These are phyloP conservation scores for Lasiodiplodia theobromae DNA, from an alignment of 2,329 filamentous ascomycete genomes.

Conservation along the genomic window DNA sequence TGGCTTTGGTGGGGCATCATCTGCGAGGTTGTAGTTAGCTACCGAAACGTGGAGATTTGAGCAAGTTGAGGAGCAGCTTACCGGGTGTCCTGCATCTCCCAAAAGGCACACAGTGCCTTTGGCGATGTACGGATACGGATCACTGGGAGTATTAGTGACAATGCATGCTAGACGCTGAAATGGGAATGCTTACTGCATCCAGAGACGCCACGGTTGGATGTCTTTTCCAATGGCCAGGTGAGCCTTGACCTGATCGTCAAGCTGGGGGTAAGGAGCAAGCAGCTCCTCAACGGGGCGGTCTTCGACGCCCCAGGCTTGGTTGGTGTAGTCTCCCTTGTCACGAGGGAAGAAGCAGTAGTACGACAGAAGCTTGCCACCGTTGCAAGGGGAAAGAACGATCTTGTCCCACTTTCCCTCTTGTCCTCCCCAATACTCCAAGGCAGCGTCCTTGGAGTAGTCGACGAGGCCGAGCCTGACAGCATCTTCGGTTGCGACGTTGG, in stretches of 20 bases:
- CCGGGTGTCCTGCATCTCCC: conserved; percentile 63
- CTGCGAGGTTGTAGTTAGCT: conserved; percentile 14
- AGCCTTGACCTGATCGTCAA: conserved; percentile 64
- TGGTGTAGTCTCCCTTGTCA: conserved; percentile 61
- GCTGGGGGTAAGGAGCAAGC: conserved; percentile 64
- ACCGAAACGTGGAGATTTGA: neutral
- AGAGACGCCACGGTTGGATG: conserved; percentile 71
- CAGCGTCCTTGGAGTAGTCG: conserved; percentile 67
- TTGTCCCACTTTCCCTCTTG: conserved; percentile 69
- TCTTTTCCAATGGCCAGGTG: conserved; percentile 68
- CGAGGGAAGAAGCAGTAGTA: conserved; percentile 76
- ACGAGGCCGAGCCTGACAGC: conserved; percentile 66
- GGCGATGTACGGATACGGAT: conserved; percentile 33
- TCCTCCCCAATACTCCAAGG: conserved; percentile 75
- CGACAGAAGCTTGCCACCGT: conserved; percentile 68
- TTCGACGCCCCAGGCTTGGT: conserved; percentile 37
- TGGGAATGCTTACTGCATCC: conserved; percentile 68
- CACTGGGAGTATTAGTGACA: neutral
- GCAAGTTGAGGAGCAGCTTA: neutral
- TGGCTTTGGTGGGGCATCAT: conserved; percentile 76
- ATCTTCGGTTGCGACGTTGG: conserved; percentile 69
- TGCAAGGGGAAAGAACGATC: conserved; percentile 74
- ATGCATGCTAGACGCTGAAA: conserved; percentile 42
- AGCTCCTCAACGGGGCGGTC: conserved; percentile 57
- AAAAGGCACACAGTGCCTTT: conserved; percentile 58